Percentiles rank a stretch among this genome's conserved stretches.
These are phyloP conservation scores for Xylariaceae sp. DNA, from an alignment of 2,329 filamentous ascomycete genomes.

Conservation along the genomic window DNA sequence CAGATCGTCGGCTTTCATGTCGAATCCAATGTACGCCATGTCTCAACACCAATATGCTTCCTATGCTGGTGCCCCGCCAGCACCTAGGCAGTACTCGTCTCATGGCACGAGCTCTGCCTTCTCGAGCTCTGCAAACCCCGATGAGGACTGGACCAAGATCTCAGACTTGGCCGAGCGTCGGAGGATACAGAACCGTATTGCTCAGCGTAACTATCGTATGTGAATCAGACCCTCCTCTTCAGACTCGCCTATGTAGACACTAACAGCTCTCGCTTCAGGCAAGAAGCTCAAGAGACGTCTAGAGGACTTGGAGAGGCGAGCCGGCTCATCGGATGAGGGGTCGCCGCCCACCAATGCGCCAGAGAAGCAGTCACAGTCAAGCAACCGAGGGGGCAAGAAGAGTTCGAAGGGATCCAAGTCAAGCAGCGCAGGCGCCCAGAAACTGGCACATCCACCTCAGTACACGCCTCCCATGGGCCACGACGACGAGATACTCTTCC, in stretches of 20 bases:
- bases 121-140: slow-evolving; percentile 87
- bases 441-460: slow-evolving; percentile 44
- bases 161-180: slow-evolving; percentile 91
- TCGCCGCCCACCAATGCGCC: slow-evolving; percentile 30
- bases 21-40: slow-evolving; percentile 38
- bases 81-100: slow-evolving; percentile 61
- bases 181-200: slow-evolving; percentile 95
- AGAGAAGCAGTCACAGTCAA: slow-evolving; percentile 35
- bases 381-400: slow-evolving; percentile 31
- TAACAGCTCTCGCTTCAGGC: slow-evolving; percentile 45
- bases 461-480: slow-evolving; percentile 57
- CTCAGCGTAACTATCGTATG: slow-evolving; percentile 91
- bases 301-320: slow-evolving; percentile 77
- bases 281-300: slow-evolving; percentile 90
- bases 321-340: slow-evolving; percentile 49
- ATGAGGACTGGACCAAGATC: slow-evolving; percentile 99
- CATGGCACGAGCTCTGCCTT: slow-evolving; percentile 90
- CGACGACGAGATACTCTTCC: slow-evolving; percentile 63
- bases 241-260: not conserved
- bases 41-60: slow-evolving; percentile 40
- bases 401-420: slow-evolving; percentile 43
- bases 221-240: slow-evolving; percentile 15
- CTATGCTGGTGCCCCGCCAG: slow-evolving; percentile 23
- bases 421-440: slow-evolving; percentile 24
- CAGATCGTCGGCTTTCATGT: slow-evolving; percentile 12